These are phyloP conservation scores for Volvox africanus DNA, from an alignment of 139 green algal species.

Conservation along the genomic window DNA sequence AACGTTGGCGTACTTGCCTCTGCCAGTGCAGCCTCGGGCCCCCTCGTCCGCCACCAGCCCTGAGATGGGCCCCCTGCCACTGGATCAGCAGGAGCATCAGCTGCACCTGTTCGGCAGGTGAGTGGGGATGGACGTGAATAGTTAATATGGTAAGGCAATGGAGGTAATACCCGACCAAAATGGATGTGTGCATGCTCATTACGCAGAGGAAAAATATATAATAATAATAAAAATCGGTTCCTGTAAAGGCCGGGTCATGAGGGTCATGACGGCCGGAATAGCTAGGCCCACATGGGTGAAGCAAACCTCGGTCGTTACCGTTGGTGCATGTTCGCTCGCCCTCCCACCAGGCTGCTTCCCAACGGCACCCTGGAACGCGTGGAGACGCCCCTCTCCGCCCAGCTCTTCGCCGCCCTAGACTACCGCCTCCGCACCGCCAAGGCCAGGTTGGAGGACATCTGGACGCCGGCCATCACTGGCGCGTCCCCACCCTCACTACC, in stretches of 20 bases:
- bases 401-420: conserved; percentile 57
- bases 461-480: conserved; percentile 1
- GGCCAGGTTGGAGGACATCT: conserved; percentile 27
- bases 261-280: too few relatives aligned
- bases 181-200: too few relatives aligned
- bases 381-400: conserved; percentile 46
- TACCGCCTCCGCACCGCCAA: neutral
- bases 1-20: conserved; percentile 54
- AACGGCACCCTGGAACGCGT: conserved; percentile 55
- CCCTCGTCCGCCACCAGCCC: neutral
- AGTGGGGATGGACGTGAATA: neutral
- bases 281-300: too few relatives aligned
- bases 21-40: neutral
- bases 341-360: conserved; percentile 28
- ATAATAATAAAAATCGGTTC: too few relatives aligned
- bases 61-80: neutral
- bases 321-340: neutral
- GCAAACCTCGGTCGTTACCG: too few relatives aligned
- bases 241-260: too few relatives aligned
- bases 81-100: neutral
- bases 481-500: neutral
- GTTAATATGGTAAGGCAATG: too few relatives aligned
- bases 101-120: conserved; percentile 56
- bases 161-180: too few relatives aligned
- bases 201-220: too few relatives aligned